Conservation (phyloP, 306 rosid species). For the Betula pendula region DNA sequence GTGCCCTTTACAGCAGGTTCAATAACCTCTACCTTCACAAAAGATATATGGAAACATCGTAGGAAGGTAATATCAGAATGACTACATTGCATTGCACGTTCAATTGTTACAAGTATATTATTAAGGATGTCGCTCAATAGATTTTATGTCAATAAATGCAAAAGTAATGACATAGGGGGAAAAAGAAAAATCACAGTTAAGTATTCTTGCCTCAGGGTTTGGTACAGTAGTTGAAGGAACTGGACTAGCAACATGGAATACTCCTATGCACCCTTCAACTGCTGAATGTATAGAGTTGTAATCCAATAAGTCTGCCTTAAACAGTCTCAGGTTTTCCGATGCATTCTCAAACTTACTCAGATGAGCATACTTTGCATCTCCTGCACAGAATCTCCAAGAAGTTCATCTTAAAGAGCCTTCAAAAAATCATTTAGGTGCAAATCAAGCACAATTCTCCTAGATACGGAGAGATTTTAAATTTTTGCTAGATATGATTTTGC, state of each 20-base stretch:
- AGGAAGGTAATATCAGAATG: neutral
- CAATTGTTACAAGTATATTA: neutral
- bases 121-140: neutral
- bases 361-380: slow-evolving; percentile 34
- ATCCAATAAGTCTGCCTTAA: slow-evolving; percentile 36
- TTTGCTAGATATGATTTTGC: neutral
- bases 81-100: neutral
- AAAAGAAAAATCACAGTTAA: neutral
- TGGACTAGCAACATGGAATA: slow-evolving; percentile 59
- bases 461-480: neutral
- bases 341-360: slow-evolving; percentile 34
- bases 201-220: slow-evolving; percentile 41
- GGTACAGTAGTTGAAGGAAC: slow-evolving; percentile 33
- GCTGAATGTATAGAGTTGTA: slow-evolving; percentile 37
- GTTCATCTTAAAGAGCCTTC: neutral
- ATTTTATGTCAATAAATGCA: neutral
- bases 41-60: neutral
- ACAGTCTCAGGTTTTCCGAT: slow-evolving; percentile 43
- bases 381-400: slow-evolving; percentile 11
- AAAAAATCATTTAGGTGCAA: neutral
- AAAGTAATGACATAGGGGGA: neutral
- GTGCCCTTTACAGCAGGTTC: slow-evolving; percentile 34
- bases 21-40: slow-evolving; percentile 26
- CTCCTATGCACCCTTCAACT: slow-evolving; percentile 43
- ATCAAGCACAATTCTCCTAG: neutral